Base-by-base conservation (phyloP, 163 green algal genomes). In the Volvox carteri region DNA sequence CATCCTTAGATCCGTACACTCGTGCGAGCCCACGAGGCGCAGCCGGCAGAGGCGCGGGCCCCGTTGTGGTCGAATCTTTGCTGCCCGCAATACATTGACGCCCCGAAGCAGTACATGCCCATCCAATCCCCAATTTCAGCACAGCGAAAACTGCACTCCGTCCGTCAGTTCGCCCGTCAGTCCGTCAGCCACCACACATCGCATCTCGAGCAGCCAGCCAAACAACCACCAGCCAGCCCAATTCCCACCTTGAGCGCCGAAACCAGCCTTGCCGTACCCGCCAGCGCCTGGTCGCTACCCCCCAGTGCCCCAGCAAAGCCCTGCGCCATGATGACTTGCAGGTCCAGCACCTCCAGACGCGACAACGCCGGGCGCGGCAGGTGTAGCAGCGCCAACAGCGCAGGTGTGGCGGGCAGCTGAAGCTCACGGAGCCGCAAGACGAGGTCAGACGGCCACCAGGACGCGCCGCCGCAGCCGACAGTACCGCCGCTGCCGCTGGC, bases 381-480 rank as follows among this genome's bases (percentile, higher is more conserved):
- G 67, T 81, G 81, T 67, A 88, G 81, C 81, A 88, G 81, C 67
- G 37, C 7, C 67, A 80, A 48, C 46, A 80, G 46, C 42, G 81
- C 81, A 11, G 81, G 48, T 9, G 81, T 88, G 81, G 35, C 65
- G 67, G 81, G 81, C 46, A 88, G 67, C 60, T 88, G 81, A 42
- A 88, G 81, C 81, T 88, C 67, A 33, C 67, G 67, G 33, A 88
- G 67, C 8, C 44, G 81, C 67, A 88, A 67, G 9, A 19, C 6
- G 42, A 87, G 62, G 8, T 41, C 60, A 8, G 60, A 5, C 0
- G 79, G 79, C 79, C 79, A 87, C 79, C 79, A 87, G 30, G 77
- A 23, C 16, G 35, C 23, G 76, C 42, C 44, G 73, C 4, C 3
- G 25, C n/a, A 3, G 44, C 39, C 7, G 33, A 35, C 68, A 18